A percentile compares a stretch with the other conserved stretches of the same genome.
These are phyloP conservation scores for Yamadazyma kanchanaburiensis DNA, from an alignment of 1,139 yeast species.

Conservation along the genomic window DNA sequence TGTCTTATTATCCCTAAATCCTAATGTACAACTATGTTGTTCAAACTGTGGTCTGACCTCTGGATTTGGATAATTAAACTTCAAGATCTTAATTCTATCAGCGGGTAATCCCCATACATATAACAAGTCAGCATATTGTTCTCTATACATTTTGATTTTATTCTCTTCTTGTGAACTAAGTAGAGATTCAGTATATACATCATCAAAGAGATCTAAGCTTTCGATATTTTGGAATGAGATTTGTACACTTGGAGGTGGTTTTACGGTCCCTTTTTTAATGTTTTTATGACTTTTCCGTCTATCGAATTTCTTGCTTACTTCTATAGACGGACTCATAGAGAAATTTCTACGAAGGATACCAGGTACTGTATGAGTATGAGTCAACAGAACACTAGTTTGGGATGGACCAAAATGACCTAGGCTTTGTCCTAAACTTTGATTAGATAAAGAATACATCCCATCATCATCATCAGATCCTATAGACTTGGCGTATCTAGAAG, in stretches of 20 bases:
- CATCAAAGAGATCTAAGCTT: conserved; percentile 53
- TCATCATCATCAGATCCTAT: conserved; percentile 28
- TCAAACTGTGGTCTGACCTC: conserved; percentile 22
- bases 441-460: conserved; percentile 18
- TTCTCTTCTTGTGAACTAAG: conserved; percentile 46
- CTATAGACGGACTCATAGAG: conserved; percentile 6
- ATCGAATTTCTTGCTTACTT: conserved; percentile 3
- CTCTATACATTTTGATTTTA: conserved; percentile 52
- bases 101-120: conserved; percentile 82
- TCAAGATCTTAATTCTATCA: conserved; percentile 71
- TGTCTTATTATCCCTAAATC: conserved; percentile 22
- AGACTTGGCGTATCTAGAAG: conserved; percentile 14
- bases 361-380: not conserved
- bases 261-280: conserved; percentile 8
- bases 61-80: conserved; percentile 54
- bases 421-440: conserved; percentile 6
- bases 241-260: conserved; percentile 39
- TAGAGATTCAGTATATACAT: conserved; percentile 41
- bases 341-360: conserved; percentile 4
- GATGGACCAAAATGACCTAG: too few relatives aligned
- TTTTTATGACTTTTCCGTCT: conserved; percentile 3
- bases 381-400: not conserved
- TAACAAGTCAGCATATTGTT: conserved; percentile 76
- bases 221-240: conserved; percentile 56
- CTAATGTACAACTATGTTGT: conserved; percentile 42